Evolutionary conservation across 1,139 yeast genomes (phyloP).

Genomic region (Geotrichum candidum): DNA sequence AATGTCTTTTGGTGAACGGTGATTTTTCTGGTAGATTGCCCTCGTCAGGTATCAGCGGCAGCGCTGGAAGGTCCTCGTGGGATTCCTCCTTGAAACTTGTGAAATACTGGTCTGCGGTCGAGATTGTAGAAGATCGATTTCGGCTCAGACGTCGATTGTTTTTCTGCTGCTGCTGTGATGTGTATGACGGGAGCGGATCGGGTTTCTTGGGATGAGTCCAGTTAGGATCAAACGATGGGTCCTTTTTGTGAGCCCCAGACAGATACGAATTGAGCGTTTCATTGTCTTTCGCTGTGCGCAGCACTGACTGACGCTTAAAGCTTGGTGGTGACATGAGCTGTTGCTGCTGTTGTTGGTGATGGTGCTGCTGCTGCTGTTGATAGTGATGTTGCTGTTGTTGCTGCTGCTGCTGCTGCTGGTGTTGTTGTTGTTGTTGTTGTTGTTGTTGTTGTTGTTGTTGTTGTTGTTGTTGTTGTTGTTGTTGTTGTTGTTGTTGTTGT

Average conservation of each 20-base stretch:
- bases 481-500: neutral
- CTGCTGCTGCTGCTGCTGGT: too few relatives aligned
- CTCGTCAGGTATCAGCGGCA: slow-evolving; percentile 1
- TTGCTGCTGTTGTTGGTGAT: neutral
- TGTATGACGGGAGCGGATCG: slow-evolving; percentile 4
- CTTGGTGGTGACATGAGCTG: slow-evolving; percentile 9
- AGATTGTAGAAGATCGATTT: slow-evolving; percentile 7
- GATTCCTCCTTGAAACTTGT: neutral
- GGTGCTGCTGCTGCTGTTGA: neutral
- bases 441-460: neutral
- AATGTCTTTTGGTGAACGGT: slow-evolving; percentile 1
- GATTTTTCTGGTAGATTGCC: neutral
- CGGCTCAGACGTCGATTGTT: slow-evolving; percentile 1
- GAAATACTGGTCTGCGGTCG: slow-evolving; percentile 11
- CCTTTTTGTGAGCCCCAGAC: slow-evolving; percentile 14
- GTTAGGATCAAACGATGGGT: slow-evolving; percentile 26
- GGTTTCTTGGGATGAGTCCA: slow-evolving; percentile 19
- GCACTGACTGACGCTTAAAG: slow-evolving; percentile 14
- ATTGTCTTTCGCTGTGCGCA: slow-evolving; percentile 15
- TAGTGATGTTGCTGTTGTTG: neutral
- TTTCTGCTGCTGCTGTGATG: slow-evolving; percentile 1
- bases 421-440: neutral
- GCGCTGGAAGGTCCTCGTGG: slow-evolving; percentile 1
- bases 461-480: neutral
- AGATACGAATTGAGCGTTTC: slow-evolving; percentile 1